phyloP scores from a whole-genome alignment of 2,329 filamentous ascomycete genomes.

The Periconia sp. region DNA sequence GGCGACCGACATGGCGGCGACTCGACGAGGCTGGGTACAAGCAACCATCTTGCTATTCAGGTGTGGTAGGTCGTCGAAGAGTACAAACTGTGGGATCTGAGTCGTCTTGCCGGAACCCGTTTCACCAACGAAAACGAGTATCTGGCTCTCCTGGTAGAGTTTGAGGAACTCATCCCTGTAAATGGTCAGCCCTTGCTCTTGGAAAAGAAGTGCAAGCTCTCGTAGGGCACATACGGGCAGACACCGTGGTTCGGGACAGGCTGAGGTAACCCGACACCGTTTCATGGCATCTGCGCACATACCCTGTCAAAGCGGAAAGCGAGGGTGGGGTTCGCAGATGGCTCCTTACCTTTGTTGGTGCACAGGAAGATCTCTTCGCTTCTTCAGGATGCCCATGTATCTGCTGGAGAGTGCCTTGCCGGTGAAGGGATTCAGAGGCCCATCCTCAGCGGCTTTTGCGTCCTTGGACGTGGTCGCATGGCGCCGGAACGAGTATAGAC shows the following conservation, averaged over 20 bases:
- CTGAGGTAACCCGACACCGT: neutral
- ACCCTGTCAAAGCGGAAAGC: neutral
- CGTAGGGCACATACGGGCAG: conserved; percentile 3
- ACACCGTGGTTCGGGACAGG: neutral
- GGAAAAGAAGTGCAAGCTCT: neutral
- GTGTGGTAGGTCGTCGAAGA: conserved; percentile 95
- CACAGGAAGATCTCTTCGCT: conserved; percentile 84
- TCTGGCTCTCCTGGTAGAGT: conserved; percentile 91
- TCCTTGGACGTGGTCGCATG: conserved; percentile 81
- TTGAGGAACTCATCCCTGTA: conserved; percentile 85
- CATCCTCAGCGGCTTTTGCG: conserved; percentile 77
- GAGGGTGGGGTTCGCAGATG: neutral
- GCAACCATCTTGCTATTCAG: conserved; percentile 86
- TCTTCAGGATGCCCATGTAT: conserved; percentile 90
- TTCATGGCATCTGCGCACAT: neutral
- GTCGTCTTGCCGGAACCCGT: conserved; percentile 99
- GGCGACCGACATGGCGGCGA: conserved; percentile 96
- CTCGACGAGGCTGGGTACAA: conserved; percentile 96
- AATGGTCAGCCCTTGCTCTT: conserved; percentile 13
- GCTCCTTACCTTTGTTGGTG: conserved; percentile 77
- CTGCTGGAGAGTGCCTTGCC: conserved; percentile 75
- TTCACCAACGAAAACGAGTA: conserved; percentile 97
- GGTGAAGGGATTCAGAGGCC: conserved; percentile 85
- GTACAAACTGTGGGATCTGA: conserved; percentile 97
- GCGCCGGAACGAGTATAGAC: conserved; percentile 70